These are phyloP conservation scores for Chaetomium sp. DNA, from an alignment of 2,329 filamentous ascomycete species.

Conservation along the genomic window DNA sequence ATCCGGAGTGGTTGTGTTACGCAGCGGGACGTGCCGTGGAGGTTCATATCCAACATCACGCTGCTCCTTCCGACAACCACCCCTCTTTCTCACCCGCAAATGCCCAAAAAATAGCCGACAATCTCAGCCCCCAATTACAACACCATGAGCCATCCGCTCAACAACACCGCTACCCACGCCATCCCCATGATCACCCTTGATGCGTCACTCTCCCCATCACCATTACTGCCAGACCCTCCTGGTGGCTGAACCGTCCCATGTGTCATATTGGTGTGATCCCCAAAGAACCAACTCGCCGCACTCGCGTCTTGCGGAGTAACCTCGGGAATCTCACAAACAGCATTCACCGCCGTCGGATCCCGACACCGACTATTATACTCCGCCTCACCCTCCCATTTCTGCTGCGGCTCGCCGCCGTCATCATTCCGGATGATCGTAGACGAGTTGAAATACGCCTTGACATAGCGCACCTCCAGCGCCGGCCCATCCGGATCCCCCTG, in stretches of 20 bases:
- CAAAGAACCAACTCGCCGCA: conserved; percentile 44
- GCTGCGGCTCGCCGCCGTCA: conserved; percentile 29
- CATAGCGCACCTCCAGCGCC: conserved; percentile 57
- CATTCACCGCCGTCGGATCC: conserved; percentile 30
- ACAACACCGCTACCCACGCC: not conserved
- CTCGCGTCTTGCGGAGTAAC: conserved; percentile 30
- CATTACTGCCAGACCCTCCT: too few relatives aligned
- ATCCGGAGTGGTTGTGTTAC: too few relatives aligned
- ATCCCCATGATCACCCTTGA: too few relatives aligned
- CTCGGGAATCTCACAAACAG: conserved; percentile 47
- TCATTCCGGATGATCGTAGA: conserved; percentile 29
- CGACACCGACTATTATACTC: conserved; percentile 32
- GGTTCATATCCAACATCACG: too few relatives aligned
- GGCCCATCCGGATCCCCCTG: conserved; percentile 41
- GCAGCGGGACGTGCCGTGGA: too few relatives aligned
- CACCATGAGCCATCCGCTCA: not conserved
- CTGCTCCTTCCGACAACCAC: too few relatives aligned
- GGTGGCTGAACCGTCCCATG: conserved; percentile 9
- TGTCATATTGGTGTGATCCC: conserved; percentile 38
- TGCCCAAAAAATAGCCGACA: too few relatives aligned
- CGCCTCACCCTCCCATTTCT: conserved; percentile 28
- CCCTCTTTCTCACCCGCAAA: too few relatives aligned
- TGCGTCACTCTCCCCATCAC: too few relatives aligned
- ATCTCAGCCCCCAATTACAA: not conserved
- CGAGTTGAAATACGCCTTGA: conserved; percentile 77